Evolutionary conservation across 2,329 filamentous ascomycete genomes (phyloP).

Genomic region (Teratosphaeria zuluensis): DNA sequence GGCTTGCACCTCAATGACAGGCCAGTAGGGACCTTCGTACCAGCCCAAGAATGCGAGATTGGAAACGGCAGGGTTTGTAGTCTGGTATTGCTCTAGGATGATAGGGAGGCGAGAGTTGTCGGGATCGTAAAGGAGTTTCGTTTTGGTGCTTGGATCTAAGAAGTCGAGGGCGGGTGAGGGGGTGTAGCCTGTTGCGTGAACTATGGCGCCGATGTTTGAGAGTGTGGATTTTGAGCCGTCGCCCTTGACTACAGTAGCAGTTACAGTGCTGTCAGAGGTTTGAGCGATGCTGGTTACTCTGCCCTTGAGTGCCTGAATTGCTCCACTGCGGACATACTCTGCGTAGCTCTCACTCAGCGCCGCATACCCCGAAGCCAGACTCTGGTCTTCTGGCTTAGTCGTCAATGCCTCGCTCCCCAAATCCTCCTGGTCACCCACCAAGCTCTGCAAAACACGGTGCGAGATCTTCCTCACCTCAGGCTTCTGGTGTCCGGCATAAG

Average conservation of each 20-base stretch:
- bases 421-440: constrained; percentile 40
- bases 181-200: constrained; percentile 69
- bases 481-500: constrained; percentile 56
- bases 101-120: constrained; percentile 49
- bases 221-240: constrained; percentile 23
- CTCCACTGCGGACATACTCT: constrained; percentile 60
- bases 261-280: constrained; percentile 1
- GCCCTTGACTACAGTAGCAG: constrained; percentile 3
- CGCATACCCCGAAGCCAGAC: constrained; percentile 44
- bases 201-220: constrained; percentile 52
- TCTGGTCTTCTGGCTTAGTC: constrained; percentile 7
- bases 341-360: constrained; percentile 63
- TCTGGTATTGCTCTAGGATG: constrained; percentile 48
- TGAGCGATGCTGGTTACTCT: constrained; percentile 21
- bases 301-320: constrained; percentile 32
- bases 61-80: constrained; percentile 42
- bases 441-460: constrained; percentile 16
- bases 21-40: constrained; percentile 79
- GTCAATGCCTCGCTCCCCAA: constrained; percentile 16
- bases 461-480: constrained; percentile 35
- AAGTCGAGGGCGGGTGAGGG: constrained; percentile 55
- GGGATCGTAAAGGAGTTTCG: constrained; percentile 48
- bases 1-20: constrained; percentile 79
- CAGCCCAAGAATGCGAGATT: constrained; percentile 71
- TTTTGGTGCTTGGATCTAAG: constrained; percentile 47